Base-by-base conservation (phyloP, 352 stramenopile genomes). In the Hyaloperonospora brassicae region DNA sequence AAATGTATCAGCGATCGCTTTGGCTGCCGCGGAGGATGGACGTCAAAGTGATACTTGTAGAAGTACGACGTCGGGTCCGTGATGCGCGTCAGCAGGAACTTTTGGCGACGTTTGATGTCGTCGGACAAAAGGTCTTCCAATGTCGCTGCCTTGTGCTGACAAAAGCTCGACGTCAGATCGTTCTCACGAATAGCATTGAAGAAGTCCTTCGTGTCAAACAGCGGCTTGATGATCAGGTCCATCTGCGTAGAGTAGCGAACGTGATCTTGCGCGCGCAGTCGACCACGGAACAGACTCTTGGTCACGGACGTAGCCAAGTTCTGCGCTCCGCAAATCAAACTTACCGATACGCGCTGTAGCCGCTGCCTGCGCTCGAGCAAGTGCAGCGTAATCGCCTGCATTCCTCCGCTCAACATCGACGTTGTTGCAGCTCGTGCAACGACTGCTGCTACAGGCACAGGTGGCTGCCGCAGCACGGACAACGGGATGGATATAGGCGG, bases 11-110 rank as follows among this genome's bases (percentile, higher is more conserved):
- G 52, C 12, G 78, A 54, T 35, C 82, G 84, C 54, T 84, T 85
- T 5, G 84, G 84, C 45, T 81, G 69, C 2, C 81, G 80, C 55
- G 85, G 70, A 14, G 71, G 78, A 21, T 58, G 72, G 38, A 77
- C 73, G 45, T 91, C 78, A 40, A 93, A 89, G 56, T 82, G 80
- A 72, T 87, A 93, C 66, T 93, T 93, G 84, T 87, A 93, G 23
- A 93, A 93, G 62, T 93, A 93, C 39, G 84, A 93, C 34, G 84
- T 93, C n/a, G 84, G 84, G 46, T 93, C 84, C 27, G 77, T 77
- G 36, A 93, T 81, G 50, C 84, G 84, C 48, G 81, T 90, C 39
- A 86, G 59, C 57, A 87, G 91, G 62, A 93, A 93, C 42, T 87
- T 88, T 52, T 89, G 66, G 13, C 78, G 76, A 30, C 64, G 63